Percentiles rank a stretch among this genome's conserved stretches.
phyloP scores from a whole-genome alignment of 169 alveolate genomes.

The Perkinsus olseni region DNA sequence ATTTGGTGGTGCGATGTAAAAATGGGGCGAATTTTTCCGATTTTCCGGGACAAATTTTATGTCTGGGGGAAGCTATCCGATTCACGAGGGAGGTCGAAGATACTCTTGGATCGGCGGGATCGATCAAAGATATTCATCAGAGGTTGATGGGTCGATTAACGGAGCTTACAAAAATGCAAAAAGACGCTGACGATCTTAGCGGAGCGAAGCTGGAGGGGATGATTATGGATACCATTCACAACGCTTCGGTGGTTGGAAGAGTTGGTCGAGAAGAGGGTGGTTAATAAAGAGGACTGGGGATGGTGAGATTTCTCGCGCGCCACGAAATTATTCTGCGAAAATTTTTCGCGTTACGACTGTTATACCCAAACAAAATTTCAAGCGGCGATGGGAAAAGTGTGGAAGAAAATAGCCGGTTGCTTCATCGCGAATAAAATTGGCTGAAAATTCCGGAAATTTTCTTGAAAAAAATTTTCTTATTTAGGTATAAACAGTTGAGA shows the following conservation, averaged over 20 bases:
- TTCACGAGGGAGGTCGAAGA: slow-evolving; percentile 54
- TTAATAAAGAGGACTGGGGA: slow-evolving; percentile 61
- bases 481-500: background rate
- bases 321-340: background rate
- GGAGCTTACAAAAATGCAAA: slow-evolving; percentile 55
- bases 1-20: slow-evolving; percentile 14
- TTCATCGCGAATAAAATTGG: no score
- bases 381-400: slow-evolving; percentile 45
- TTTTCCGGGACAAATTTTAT: slow-evolving; percentile 68
- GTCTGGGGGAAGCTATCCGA: slow-evolving; percentile 65
- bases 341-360: background rate
- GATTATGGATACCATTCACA: slow-evolving; percentile 79
- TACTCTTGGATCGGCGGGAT: slow-evolving; percentile 53
- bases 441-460: no score
- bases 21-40: slow-evolving; percentile 50
- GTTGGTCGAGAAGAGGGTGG: slow-evolving; percentile 40
- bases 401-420: no score
- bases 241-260: slow-evolving; percentile 66
- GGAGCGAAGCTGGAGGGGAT: slow-evolving; percentile 70
- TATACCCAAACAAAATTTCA: background rate
- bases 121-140: slow-evolving; percentile 41
- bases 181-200: slow-evolving; percentile 53
- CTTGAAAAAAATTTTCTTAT: background rate
- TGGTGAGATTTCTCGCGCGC: slow-evolving; percentile 61
- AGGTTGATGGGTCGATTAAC: slow-evolving; percentile 52